Percentiles rank a stretch among this genome's conserved stretches.
phyloP scores from a whole-genome alignment of 495 filamentous ascomycete genomes.

The Penicillium flavigenum region DNA sequence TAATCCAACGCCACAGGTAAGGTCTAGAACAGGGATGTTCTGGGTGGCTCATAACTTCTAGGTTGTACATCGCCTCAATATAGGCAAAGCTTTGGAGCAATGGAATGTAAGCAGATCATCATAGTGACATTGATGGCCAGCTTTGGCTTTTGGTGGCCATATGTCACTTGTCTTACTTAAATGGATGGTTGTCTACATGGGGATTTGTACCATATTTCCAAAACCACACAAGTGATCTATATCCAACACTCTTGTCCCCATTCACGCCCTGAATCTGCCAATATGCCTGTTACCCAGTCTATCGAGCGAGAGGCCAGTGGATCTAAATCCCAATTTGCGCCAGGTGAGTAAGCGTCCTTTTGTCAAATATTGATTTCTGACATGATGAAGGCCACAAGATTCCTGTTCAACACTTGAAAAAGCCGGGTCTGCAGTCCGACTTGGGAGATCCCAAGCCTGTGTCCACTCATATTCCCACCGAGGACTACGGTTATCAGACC shows the following conservation, averaged over 20 bases:
- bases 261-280: constrained; percentile 1
- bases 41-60: background rate
- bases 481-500: constrained; percentile 66
- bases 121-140: constrained; percentile 9
- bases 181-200: background rate
- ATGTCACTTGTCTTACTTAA: constrained; percentile 3
- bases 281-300: constrained; percentile 20
- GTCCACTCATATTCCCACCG: constrained; percentile 65
- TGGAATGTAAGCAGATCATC: constrained; percentile 1
- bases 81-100: background rate
- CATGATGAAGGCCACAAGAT: constrained; percentile 59
- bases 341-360: constrained; percentile 20
- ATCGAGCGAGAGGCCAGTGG: constrained; percentile 27
- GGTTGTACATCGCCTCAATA: background rate
- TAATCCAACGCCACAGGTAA: constrained; percentile 1
- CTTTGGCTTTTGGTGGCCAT: background rate
- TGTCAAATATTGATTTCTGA: background rate
- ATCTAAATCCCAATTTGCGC: constrained; percentile 30
- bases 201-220: background rate
- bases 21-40: constrained; percentile 1
- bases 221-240: background rate
- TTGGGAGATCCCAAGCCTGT: constrained; percentile 63
- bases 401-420: constrained; percentile 65
- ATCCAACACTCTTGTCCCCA: background rate
- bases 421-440: constrained; percentile 67